phyloP scores from a whole-genome alignment of 2,329 filamentous ascomycete species.

The Curvularia verruculosa region DNA sequence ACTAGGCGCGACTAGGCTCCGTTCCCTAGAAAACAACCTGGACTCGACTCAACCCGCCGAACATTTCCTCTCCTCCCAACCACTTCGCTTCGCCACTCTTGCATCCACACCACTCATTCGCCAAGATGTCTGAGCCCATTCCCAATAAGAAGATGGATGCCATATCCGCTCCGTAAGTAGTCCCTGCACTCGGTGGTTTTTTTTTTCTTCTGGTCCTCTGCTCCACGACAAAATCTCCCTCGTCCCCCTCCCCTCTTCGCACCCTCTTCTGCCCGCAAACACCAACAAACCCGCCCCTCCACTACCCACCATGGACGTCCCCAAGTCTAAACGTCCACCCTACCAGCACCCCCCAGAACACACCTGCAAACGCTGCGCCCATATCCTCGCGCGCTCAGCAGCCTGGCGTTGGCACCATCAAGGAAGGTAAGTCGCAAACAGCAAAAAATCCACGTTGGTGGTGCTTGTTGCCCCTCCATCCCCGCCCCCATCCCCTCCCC shows the following conservation, averaged over 20 bases:
- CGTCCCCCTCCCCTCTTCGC: neutral
- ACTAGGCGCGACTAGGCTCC: constrained; percentile 25
- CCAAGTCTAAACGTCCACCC: constrained; percentile 40
- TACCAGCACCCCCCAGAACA: constrained; percentile 94
- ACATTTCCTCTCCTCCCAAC: constrained; percentile 45
- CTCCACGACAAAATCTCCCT: neutral
- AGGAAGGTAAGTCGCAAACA: constrained; percentile 74
- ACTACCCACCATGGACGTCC: constrained; percentile 37
- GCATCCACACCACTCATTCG: constrained; percentile 33
- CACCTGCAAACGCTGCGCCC: constrained; percentile 90
- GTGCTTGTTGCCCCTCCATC: constrained; percentile 35
- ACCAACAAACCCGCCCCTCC: constrained; percentile 10
- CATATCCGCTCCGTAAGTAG: constrained; percentile 67
- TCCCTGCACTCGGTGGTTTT: constrained; percentile 11
- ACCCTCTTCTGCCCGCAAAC: neutral
- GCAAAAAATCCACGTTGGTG: constrained; percentile 5
- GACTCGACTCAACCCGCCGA: constrained; percentile 40
- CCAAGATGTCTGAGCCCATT: constrained; percentile 70
- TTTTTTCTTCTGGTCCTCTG: neutral
- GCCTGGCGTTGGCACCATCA: constrained; percentile 91
- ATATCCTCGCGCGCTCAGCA: constrained; percentile 98
- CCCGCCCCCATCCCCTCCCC: constrained; percentile 39
- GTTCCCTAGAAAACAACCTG: constrained; percentile 38
- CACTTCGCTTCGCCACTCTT: constrained; percentile 37
- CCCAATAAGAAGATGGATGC: constrained; percentile 69